Evolutionary conservation across 371 early-diverging fungal species (phyloP).

Genomic region (Syncephalastrum racemosum): DNA sequence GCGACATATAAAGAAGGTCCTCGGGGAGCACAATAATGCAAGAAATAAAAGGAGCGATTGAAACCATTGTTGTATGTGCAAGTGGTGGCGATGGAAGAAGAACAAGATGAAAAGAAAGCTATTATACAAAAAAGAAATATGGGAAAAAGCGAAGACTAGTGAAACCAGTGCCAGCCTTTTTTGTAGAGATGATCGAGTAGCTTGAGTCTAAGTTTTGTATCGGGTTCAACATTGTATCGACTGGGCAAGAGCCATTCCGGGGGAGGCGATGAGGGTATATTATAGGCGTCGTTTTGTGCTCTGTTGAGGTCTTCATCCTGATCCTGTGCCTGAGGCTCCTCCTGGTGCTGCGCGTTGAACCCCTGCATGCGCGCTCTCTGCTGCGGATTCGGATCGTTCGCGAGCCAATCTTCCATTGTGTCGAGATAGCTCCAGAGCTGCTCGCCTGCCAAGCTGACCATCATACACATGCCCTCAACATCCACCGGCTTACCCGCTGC

Average conservation of each 20-base stretch:
- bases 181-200: slow-evolving; percentile 37
- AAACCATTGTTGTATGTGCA: too few relatives aligned
- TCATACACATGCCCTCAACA: slow-evolving; percentile 41
- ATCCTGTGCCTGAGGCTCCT: slow-evolving; percentile 8
- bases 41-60: too few relatives aligned
- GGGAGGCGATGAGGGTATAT: slow-evolving; percentile 9
- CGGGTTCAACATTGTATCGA: slow-evolving; percentile 36
- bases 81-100: too few relatives aligned
- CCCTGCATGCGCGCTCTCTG: slow-evolving; percentile 25
- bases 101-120: too few relatives aligned
- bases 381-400: slow-evolving; percentile 35
- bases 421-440: slow-evolving; percentile 42
- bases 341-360: not conserved
- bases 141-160: slow-evolving; percentile 8
- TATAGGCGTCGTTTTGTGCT: not conserved
- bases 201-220: slow-evolving; percentile 37
- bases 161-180: slow-evolving; percentile 42
- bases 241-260: slow-evolving; percentile 52
- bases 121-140: too few relatives aligned
- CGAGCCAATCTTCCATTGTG: slow-evolving; percentile 31
- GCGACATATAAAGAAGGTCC: too few relatives aligned
- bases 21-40: too few relatives aligned
- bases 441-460: slow-evolving; percentile 43
- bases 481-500: slow-evolving; percentile 43
- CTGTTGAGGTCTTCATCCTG: slow-evolving; percentile 3